Percentiles rank a stretch among this genome's conserved stretches.
Conservation (phyloP, 2,329 filamentous ascomycete genomes). For the Colletotrichum zoysiae region DNA sequence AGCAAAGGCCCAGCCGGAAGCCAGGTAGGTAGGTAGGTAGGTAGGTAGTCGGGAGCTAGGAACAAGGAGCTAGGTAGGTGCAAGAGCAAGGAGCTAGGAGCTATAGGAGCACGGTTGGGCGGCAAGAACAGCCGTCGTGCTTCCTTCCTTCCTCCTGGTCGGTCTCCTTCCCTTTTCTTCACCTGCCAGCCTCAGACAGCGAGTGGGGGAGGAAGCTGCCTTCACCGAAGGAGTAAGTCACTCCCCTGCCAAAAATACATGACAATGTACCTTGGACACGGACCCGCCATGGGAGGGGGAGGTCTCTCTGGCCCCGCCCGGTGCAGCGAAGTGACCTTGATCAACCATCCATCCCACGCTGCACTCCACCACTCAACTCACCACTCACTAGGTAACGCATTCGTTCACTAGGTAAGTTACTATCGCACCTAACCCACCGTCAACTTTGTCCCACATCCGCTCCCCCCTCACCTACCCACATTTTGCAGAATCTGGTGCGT, state of each 20-base stretch:
- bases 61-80: too few relatives aligned
- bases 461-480: conserved; percentile 17
- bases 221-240: conserved; percentile 24
- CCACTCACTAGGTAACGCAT: background rate
- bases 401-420: background rate
- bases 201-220: background rate
- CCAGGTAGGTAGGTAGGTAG: too few relatives aligned
- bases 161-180: conserved; percentile 2
- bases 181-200: conserved; percentile 29
- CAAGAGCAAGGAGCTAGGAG: background rate
- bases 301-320: conserved; percentile 19
- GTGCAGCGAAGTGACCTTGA: conserved; percentile 22
- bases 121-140: conserved; percentile 19
- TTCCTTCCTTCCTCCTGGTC: background rate
- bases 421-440: background rate
- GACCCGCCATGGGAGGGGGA: background rate
- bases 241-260: conserved; percentile 15
- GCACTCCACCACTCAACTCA: background rate
- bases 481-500: conserved; percentile 33
- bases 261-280: conserved; percentile 16
- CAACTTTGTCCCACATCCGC: conserved; percentile 13
- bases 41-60: too few relatives aligned
- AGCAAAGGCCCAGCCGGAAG: background rate
- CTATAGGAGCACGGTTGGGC: conserved; percentile 23
- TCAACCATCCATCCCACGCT: conserved; percentile 7